Evolutionary conservation across 2,329 filamentous ascomycete genomes (phyloP), one percentile per base, ranked within the genome.

Genomic region (Colletotrichum euphorbiae): DNA sequence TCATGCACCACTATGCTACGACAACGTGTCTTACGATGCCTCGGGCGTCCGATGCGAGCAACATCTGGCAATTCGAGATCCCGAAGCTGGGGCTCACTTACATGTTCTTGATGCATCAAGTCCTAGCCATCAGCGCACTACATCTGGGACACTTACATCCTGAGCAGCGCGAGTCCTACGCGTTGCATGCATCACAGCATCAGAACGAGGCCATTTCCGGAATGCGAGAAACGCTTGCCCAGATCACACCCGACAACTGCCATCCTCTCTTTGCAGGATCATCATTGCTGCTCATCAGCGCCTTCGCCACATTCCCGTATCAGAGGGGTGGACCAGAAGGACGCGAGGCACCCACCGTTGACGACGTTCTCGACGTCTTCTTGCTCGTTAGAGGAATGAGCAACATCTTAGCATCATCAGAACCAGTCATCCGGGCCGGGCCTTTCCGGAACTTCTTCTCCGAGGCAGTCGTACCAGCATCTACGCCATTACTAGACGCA

Each of bases 1-100:
- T 80, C 43, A 75, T 80, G 72, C 77, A 80, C 45, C 77, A 80
- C 46, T 80, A 75, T 57, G 75, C 75, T 2, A 72, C 75, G 6
- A 69, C 62, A 2, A 77, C 77, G 0, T 77, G 71, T 52, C 61
- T 73, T 6, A 77, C 77, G 2, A 66, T 80, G 7, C 78, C 78
- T 0, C 71, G 77, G 6, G 36, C 61, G 9, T 43, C 46, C 6
- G 74, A 75, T 7, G 71, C 75, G 6, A 69, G 68, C 33, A 73
- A 72, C 4, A 69, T 77, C 11, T 78, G 77, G 77, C 77, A 78
- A 69, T 62, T 71, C 2, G 73, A 74, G 6, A 55, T 74, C 5
- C 74, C 74, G 2, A 72, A 71, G 33, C 59, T 78, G 3, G 75
- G 75, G 0, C 60, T 77, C 48, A 68, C 67, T 9, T 70, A 78